These are phyloP conservation scores for Olyra latifolia DNA, from an alignment of 176 grass and related monocot genomes.

Conservation along the genomic window DNA sequence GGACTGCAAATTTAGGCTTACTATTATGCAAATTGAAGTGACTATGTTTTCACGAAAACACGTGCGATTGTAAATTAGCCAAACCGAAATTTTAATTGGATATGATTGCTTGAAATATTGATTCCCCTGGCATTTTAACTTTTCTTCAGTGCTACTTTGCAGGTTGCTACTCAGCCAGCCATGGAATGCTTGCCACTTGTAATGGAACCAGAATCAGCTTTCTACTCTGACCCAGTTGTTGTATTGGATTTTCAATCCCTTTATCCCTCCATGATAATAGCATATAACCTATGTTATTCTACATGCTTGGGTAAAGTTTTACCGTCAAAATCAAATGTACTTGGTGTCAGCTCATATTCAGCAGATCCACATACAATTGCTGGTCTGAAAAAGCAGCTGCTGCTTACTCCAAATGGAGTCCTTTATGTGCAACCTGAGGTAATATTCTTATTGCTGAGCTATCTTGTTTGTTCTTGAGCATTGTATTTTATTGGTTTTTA, in stretches of 20 bases:
- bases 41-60: no score
- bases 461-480: background rate
- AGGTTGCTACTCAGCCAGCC: constrained; percentile 97
- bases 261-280: constrained; percentile 99
- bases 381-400: constrained; percentile 65
- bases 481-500: background rate
- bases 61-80: no score
- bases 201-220: constrained; percentile 97
- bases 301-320: constrained; percentile 97
- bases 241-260: constrained; percentile 98
- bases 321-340: constrained; percentile 77
- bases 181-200: constrained; percentile 98
- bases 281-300: constrained; percentile 93
- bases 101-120: background rate
- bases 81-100: background rate
- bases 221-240: constrained; percentile 93
- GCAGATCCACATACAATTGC: constrained; percentile 47
- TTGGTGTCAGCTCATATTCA: constrained; percentile 91
- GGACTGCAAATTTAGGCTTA: no score
- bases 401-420: constrained; percentile 86
- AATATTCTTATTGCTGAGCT: constrained; percentile 16
- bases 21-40: no score
- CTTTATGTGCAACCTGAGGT: constrained; percentile 88
- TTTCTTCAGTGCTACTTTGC: constrained; percentile 39
- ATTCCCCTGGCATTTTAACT: constrained; percentile 27